Evolutionary conservation across 768 basidiomycete genomes (phyloP), one percentile per base, ranked within the genome.

Genomic region (Suillus subluteus): DNA sequence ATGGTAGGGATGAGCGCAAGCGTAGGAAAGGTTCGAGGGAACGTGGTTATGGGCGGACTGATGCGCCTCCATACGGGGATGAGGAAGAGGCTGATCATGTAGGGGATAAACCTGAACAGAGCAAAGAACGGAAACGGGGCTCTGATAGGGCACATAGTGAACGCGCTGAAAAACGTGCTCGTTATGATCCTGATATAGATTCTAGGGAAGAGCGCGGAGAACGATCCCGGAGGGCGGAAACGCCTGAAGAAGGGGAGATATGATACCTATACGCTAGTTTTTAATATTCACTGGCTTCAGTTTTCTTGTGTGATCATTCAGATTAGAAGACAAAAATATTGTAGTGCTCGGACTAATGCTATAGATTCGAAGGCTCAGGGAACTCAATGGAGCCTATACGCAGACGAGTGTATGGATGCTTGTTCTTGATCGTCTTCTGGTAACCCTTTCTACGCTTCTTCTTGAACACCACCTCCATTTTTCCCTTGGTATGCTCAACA

Each of bases 381-480:
- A 91, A 78, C 62, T 82, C 76, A 69, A 99, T 95, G 56, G 90
- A 84, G 23, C 96, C 95, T 70, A 99, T 91, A 62, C 96, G 86
- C 66, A 99, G 85, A 75, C 96, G 87, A n/a, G 97, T 99, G 82
- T 93, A 99, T 2, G 91, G 92, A 75, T 96, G 95, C 79, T 98
- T 99, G 78, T 95, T 91, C 76, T 88, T 86, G 69, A 98, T 94
- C 9, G 94, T 95, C 81, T 94, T 94, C 80, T 92, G 88, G 81
- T 99, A 99, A 12, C 97, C 96, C 83, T 99, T 98, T 89, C 98
- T 90, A 80, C 96, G 83, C 84, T 99, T 99, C 83, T 96, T 97
- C 84, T 98, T 98, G 81, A 96, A 88, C 64, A 93, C 92, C 72
- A 83, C 85, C 79, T 97, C 92, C 92, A 99, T 91, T 63, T 86